Evolutionary conservation across 805 yeast genomes (phyloP).

Genomic region (Yamadazyma paraphyllophila): DNA sequence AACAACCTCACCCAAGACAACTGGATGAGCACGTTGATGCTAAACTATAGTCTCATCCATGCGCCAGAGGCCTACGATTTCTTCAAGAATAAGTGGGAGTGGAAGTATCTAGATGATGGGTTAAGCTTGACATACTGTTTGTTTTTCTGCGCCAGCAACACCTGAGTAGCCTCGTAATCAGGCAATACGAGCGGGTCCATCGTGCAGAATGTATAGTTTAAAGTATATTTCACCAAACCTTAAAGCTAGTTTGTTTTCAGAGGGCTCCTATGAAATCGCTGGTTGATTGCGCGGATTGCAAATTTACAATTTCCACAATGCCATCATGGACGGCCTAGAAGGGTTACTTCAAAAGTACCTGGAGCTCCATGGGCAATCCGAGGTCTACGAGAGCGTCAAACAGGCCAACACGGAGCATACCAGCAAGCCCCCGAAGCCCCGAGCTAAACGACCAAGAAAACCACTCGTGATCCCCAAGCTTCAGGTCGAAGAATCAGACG

Average conservation of each 20-base stretch:
- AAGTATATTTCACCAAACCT: no score
- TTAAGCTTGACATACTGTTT: conserved; percentile 18
- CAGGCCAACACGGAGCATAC: no score
- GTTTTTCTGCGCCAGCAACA: conserved; percentile 12
- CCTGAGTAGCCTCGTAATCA: conserved; percentile 1
- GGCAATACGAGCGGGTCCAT: no score
- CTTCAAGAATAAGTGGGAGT: conserved; percentile 13
- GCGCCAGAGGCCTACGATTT: conserved; percentile 17
- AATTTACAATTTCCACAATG: no score
- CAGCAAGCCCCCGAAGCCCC: no score
- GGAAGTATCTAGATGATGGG: conserved; percentile 16
- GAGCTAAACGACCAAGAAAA: background rate
- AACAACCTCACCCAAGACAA: conserved; percentile 40
- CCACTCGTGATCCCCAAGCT: conserved; percentile 8
- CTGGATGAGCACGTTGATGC: conserved; percentile 57
- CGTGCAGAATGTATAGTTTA: no score
- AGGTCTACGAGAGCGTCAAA: background rate
- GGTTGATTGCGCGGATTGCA: background rate
- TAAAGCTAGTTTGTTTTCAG: no score
- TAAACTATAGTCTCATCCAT: conserved; percentile 19
- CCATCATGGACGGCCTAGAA: background rate
- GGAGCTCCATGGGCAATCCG: conserved; percentile 8
- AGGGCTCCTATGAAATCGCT: background rate
- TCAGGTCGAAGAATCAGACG: conserved; percentile 1
- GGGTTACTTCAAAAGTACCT: conserved; percentile 7